phyloP scores from a whole-genome alignment of 495 filamentous ascomycete species.

The Xylaria cubensis region DNA sequence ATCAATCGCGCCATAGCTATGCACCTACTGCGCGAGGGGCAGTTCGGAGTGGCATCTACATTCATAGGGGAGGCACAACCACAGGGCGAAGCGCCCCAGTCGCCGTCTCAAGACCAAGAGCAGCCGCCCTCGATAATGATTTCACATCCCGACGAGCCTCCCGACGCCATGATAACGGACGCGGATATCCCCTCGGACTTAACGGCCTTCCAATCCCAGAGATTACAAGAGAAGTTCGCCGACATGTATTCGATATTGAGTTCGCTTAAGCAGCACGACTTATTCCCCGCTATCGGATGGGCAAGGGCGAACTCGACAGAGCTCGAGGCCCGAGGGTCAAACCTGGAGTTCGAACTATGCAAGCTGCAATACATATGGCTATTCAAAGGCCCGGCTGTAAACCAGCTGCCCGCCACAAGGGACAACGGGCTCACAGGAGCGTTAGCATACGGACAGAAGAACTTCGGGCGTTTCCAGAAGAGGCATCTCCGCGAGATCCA shows the following conservation, averaged over 20 bases:
- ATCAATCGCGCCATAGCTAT: constrained; percentile 94
- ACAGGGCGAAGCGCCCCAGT: constrained; percentile 20
- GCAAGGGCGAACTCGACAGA: constrained; percentile 69
- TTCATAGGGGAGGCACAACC: constrained; percentile 71
- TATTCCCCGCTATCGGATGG: constrained; percentile 87
- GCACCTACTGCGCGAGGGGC: constrained; percentile 93
- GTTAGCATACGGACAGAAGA: constrained; percentile 70
- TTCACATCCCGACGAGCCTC: constrained; percentile 17
- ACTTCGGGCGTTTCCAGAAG: constrained; percentile 63
- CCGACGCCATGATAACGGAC: constrained; percentile 40
- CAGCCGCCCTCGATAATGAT: constrained; percentile 23
- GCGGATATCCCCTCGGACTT: constrained; percentile 46
- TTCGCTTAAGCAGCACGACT: constrained; percentile 73
- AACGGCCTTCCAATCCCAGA: constrained; percentile 65
- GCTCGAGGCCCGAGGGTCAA: constrained; percentile 83
- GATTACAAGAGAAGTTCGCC: constrained; percentile 79
- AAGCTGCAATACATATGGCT: constrained; percentile 87
- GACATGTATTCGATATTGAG: constrained; percentile 91
- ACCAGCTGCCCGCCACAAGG: constrained; percentile 53
- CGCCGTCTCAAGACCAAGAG: constrained; percentile 16
- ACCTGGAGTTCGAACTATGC: constrained; percentile 92
- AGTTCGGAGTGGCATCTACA: constrained; percentile 83
- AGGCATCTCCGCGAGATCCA: constrained; percentile 78
- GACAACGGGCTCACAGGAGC: constrained; percentile 58
- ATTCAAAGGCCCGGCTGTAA: constrained; percentile 60